phyloP scores from a whole-genome alignment of 768 basidiomycete species.

The Pulveroboletus sp. region DNA sequence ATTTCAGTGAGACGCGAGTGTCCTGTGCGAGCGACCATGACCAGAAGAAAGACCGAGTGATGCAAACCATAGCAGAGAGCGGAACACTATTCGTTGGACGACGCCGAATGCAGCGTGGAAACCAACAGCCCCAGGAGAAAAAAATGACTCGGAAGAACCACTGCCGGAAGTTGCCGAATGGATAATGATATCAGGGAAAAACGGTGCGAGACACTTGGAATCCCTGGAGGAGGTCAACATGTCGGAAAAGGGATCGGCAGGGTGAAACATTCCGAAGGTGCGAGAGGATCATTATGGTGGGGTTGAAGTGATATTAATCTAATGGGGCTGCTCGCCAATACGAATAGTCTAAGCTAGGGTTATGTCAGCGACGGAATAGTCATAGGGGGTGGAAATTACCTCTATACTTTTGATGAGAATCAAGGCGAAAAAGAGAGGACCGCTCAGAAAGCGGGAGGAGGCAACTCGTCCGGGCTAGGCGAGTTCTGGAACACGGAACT shows the following conservation, averaged over 20 bases:
- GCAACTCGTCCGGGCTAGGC: slow-evolving; percentile 77
- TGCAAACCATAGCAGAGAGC: slow-evolving; percentile 27
- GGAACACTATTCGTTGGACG: slow-evolving; percentile 26
- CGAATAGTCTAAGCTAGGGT: slow-evolving; percentile 36
- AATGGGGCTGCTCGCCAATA: slow-evolving; percentile 33
- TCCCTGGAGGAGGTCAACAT: no score
- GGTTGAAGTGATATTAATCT: slow-evolving; percentile 36
- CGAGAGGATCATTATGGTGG: slow-evolving; percentile 27
- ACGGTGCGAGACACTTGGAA: slow-evolving; percentile 24
- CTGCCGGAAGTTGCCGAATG: slow-evolving; percentile 37
- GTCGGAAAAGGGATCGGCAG: slow-evolving; percentile 13
- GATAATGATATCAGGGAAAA: slow-evolving; percentile 40
- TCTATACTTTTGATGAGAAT: slow-evolving; percentile 36
- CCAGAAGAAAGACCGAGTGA: slow-evolving; percentile 31
- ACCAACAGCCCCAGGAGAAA: slow-evolving; percentile 33
- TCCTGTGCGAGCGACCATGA: slow-evolving; percentile 40
- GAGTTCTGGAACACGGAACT: slow-evolving; percentile 85
- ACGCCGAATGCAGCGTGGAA: slow-evolving; percentile 22
- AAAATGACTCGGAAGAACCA: slow-evolving; percentile 25
- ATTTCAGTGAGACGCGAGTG: slow-evolving; percentile 19
- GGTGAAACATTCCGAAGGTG: slow-evolving; percentile 29
- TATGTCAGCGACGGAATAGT: neutral
- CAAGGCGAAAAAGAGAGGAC: slow-evolving; percentile 32
- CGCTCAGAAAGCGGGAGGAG: slow-evolving; percentile 56
- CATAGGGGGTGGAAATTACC: slow-evolving; percentile 28